phyloP scores from a whole-genome alignment of 805 yeast species.

The Debaryomyces prosopidis region DNA sequence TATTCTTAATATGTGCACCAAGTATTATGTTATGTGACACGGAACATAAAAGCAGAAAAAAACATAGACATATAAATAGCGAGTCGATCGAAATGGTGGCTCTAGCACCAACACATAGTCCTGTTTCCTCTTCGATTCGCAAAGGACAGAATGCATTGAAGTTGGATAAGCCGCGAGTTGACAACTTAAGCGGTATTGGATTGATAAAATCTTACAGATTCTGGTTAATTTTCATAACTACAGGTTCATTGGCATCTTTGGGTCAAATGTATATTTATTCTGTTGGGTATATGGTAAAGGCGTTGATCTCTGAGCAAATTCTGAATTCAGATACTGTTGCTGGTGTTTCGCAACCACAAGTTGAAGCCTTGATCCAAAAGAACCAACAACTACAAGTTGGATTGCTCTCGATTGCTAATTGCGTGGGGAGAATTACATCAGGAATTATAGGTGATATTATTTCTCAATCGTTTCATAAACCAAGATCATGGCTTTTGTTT shows the following conservation, averaged over 20 bases:
- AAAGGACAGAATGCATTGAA: not conserved
- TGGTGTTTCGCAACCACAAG: conserved; percentile 9
- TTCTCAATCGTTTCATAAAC: conserved; percentile 42
- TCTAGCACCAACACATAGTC: conserved; percentile 3
- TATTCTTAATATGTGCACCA: conserved; percentile 49
- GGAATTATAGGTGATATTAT: conserved; percentile 68
- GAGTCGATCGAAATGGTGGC: conserved; percentile 10
- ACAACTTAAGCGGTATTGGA: conserved; percentile 13
- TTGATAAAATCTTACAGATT: conserved; percentile 26
- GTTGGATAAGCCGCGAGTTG: not conserved
- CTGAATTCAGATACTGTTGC: conserved; percentile 3
- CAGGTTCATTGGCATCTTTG: conserved; percentile 41
- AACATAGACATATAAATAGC: conserved; percentile 2
- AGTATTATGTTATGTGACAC: conserved; percentile 42
- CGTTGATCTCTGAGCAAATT: conserved; percentile 24
- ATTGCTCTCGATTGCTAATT: conserved; percentile 65
- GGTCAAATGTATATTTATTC: conserved; percentile 51
- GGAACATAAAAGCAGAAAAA: conserved; percentile 20
- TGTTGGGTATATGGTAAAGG: conserved; percentile 47
- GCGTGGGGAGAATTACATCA: conserved; percentile 61
- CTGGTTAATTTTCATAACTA: conserved; percentile 39
- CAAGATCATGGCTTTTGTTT: conserved; percentile 55
- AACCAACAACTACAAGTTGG: conserved; percentile 75
- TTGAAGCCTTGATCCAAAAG: conserved; percentile 42
- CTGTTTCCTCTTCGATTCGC: not conserved